Percentiles rank a stretch among this genome's conserved stretches.
These are phyloP conservation scores for Tephrocybe sp. DNA, from an alignment of 768 basidiomycete species.

Conservation along the genomic window DNA sequence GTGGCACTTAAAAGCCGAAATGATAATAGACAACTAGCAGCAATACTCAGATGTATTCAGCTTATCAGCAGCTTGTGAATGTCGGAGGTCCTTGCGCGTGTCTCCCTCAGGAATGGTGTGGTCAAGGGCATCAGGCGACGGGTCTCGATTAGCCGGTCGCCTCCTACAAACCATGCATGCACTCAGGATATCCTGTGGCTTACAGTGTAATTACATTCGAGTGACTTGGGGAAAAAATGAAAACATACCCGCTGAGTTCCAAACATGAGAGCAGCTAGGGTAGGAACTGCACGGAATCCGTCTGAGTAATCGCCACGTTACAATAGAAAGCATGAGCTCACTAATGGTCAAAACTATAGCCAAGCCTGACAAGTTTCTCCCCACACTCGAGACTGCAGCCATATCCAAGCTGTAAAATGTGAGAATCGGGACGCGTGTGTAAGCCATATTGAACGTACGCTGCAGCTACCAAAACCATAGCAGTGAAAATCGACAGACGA, in stretches of 20 bases:
- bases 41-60: no score
- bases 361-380: neutral
- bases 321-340: neutral
- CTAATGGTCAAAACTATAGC: slow-evolving; percentile 12
- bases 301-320: neutral
- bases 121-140: no score
- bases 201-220: neutral
- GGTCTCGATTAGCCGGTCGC: no score
- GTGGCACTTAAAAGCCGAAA: no score
- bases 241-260: slow-evolving; percentile 19
- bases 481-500: slow-evolving; percentile 15
- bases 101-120: no score
- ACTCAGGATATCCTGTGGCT: slow-evolving; percentile 10
- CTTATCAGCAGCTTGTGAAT: no score
- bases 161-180: slow-evolving; percentile 12
- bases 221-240: neutral
- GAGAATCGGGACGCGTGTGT: neutral
- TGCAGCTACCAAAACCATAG: slow-evolving; percentile 6
- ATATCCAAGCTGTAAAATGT: neutral
- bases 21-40: no score
- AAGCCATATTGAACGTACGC: neutral
- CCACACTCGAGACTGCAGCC: neutral
- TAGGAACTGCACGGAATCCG: slow-evolving; percentile 17
- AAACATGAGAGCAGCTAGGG: slow-evolving; percentile 17
- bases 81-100: no score